These are phyloP conservation scores for Wickerhamomyces alni DNA, from an alignment of 805 yeast genomes.

Conservation along the genomic window DNA sequence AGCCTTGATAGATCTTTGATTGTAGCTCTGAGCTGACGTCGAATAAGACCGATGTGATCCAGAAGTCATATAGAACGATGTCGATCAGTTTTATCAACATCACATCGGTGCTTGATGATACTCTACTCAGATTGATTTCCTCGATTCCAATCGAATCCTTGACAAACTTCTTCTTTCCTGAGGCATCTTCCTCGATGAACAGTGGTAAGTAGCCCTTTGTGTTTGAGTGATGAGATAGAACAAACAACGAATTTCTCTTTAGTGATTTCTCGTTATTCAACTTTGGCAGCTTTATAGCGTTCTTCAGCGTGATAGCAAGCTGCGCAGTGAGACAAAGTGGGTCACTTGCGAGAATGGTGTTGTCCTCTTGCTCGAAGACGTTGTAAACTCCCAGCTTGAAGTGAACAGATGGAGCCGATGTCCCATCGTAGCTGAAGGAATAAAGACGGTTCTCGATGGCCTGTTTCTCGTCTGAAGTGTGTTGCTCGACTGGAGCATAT, in stretches of 20 bases:
- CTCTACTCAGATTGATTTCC: slow-evolving; percentile 29
- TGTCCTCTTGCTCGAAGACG: slow-evolving; percentile 27
- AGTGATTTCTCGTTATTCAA: slow-evolving; percentile 10
- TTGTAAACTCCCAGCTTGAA: slow-evolving; percentile 54
- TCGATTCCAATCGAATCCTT: slow-evolving; percentile 32
- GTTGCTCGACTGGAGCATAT: slow-evolving; percentile 31
- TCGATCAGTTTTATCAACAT: slow-evolving; percentile 39
- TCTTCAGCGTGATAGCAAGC: slow-evolving; percentile 40
- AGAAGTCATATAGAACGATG: slow-evolving; percentile 43
- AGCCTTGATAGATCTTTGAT: slow-evolving; percentile 17
- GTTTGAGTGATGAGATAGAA: slow-evolving; percentile 44
- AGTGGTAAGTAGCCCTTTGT: slow-evolving; percentile 48
- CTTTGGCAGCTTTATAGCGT: slow-evolving; percentile 37
- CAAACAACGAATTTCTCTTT: slow-evolving; percentile 30
- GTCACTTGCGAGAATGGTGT: slow-evolving; percentile 43
- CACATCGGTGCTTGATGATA: slow-evolving; percentile 26
- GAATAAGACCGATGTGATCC: slow-evolving; percentile 30
- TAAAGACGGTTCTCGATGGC: slow-evolving; percentile 21
- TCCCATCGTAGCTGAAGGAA: slow-evolving; percentile 13
- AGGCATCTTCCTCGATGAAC: slow-evolving; percentile 42
- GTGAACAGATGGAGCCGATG: slow-evolving; percentile 13
- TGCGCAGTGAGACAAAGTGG: slow-evolving; percentile 48
- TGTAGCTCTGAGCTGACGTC: slow-evolving; percentile 17
- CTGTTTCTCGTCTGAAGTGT: slow-evolving; percentile 22
- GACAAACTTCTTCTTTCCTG: slow-evolving; percentile 27